phyloP scores from a whole-genome alignment of 208 protist species.

The Crithidia brevicula region DNA sequence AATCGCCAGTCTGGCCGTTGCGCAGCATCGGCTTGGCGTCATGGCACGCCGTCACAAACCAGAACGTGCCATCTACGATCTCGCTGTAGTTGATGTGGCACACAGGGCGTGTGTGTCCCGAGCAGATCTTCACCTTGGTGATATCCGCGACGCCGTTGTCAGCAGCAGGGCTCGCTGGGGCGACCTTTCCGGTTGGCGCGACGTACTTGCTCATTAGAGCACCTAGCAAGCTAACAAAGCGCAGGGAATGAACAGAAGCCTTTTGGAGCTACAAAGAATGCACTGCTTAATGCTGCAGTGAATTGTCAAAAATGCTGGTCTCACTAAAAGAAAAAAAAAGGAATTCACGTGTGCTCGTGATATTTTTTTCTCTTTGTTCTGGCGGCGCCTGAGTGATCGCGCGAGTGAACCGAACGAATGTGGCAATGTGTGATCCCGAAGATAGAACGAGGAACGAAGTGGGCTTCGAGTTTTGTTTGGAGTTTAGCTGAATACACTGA shows the following conservation, averaged over 20 bases:
- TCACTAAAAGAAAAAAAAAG: no score
- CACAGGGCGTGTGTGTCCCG: constrained; percentile 89
- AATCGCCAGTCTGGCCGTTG: constrained; percentile 95
- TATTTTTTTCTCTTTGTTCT: no score
- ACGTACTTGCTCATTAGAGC: constrained; percentile 72
- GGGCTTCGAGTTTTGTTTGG: no score
- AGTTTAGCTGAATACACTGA: no score
- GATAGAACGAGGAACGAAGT: no score
- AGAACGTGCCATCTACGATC: constrained; percentile 91
- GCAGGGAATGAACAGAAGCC: not conserved
- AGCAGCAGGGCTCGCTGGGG: constrained; percentile 25
- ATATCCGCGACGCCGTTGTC: constrained; percentile 41
- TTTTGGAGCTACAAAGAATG: no score
- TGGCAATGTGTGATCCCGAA: no score
- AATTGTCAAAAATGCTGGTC: no score
- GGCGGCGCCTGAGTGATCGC: no score
- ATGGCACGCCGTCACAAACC: constrained; percentile 92
- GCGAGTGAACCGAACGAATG: no score
- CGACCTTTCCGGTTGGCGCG: constrained; percentile 56
- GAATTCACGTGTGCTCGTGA: no score
- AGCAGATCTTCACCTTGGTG: constrained; percentile 92
- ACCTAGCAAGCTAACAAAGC: not conserved
- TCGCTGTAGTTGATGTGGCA: constrained; percentile 94
- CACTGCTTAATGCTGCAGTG: no score
- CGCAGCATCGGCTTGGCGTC: constrained; percentile 95